These are phyloP conservation scores for Ampelocalamus luodianensis DNA, from an alignment of 176 grass and related monocot species.

Conservation along the genomic window DNA sequence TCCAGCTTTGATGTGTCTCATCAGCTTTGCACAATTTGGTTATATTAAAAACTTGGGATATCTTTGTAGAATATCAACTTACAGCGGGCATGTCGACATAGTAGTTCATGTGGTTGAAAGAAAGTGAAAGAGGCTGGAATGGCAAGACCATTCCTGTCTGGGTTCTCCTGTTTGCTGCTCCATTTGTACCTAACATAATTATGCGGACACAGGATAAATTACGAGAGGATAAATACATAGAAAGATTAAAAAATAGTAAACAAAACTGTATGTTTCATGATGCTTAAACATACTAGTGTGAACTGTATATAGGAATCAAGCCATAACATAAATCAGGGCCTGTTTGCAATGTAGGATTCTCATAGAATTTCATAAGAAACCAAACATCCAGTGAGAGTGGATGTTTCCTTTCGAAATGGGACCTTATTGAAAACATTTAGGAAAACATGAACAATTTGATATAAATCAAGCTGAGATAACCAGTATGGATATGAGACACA, in stretches of 20 bases:
- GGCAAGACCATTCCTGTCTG: constrained; percentile 71
- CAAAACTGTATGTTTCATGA: constrained; percentile 10
- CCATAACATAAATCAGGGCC: constrained; percentile 3
- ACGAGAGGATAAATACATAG: constrained; percentile 16
- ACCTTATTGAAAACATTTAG: not conserved
- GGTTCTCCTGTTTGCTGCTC: constrained; percentile 19
- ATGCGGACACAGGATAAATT: not conserved
- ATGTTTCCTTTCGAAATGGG: constrained; percentile 24
- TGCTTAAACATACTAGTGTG: not conserved
- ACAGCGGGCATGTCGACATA: constrained; percentile 70
- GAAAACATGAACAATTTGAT: constrained; percentile 28
- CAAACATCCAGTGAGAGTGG: not conserved
- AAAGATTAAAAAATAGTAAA: constrained; percentile 14
- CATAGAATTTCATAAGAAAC: not conserved
- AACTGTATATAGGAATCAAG: not conserved
- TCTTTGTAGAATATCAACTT: constrained; percentile 42
- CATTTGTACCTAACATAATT: constrained; percentile 25
- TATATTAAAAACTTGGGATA: constrained; percentile 14
- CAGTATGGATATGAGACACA: not conserved
- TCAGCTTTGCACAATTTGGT: constrained; percentile 6
- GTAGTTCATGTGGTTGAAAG: constrained; percentile 75
- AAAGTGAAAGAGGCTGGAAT: constrained; percentile 74
- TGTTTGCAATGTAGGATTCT: constrained; percentile 6
- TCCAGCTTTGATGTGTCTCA: not conserved
- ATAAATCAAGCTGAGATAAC: not conserved